A percentile compares a stretch with the other conserved stretches of the same genome.
Evolutionary conservation across 345 rosid genomes (phyloP).

Genomic region (Sisymbrium altissimum): DNA sequence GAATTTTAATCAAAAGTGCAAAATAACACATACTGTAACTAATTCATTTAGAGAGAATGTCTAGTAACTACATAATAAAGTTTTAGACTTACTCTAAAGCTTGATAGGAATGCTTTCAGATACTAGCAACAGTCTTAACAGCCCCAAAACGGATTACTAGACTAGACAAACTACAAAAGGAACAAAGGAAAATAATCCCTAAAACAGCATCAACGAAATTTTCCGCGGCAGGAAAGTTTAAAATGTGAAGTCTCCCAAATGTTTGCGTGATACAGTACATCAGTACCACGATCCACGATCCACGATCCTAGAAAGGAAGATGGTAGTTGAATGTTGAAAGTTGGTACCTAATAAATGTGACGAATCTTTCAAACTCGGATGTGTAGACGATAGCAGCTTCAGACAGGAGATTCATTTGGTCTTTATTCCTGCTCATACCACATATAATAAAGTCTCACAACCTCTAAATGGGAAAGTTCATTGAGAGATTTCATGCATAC

Average conservation of each 20-base stretch:
- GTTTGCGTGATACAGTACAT: constrained; percentile 12
- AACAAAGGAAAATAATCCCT: constrained; percentile 5
- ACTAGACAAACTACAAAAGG: neutral
- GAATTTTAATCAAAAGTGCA: neutral
- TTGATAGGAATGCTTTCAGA: constrained; percentile 1
- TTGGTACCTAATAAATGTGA: constrained; percentile 68
- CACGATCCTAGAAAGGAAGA: constrained; percentile 15
- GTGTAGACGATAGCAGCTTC: constrained; percentile 71
- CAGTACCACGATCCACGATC: constrained; percentile 3
- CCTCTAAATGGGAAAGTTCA: constrained; percentile 5
- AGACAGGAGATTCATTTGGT: constrained; percentile 56
- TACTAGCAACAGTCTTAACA: constrained; percentile 17
- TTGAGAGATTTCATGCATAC: neutral
- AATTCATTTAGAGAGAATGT: neutral
- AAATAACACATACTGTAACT: neutral
- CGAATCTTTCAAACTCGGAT: constrained; percentile 75
- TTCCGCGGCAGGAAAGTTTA: neutral
- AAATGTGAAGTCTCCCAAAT: neutral
- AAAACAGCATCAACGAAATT: neutral
- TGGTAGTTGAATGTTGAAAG: neutral
- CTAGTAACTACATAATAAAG: neutral
- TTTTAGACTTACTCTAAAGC: neutral
- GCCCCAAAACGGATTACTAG: neutral
- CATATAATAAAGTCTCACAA: constrained; percentile 24
- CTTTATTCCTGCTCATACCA: constrained; percentile 47